Conservation (phyloP, 768 basidiomycete species). For the Boletus speciosus region DNA sequence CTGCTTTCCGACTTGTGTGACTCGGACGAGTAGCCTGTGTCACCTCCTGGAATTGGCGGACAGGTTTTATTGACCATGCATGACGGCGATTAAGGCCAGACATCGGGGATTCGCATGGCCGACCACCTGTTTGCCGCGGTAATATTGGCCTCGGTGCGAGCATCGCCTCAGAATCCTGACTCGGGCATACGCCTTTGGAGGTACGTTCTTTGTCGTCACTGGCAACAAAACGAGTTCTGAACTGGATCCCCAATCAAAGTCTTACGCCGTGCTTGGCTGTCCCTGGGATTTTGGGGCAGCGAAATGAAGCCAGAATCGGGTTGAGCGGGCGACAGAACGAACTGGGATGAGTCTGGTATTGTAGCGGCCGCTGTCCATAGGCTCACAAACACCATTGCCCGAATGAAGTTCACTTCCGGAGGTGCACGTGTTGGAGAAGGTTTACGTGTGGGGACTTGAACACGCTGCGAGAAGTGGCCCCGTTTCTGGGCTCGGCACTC, state of each 20-base stretch:
- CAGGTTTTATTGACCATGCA: slow-evolving; percentile 3
- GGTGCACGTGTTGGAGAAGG: slow-evolving; percentile 22
- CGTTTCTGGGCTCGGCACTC: slow-evolving; percentile 25
- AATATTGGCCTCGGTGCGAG: slow-evolving; percentile 8
- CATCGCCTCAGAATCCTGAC: slow-evolving; percentile 3
- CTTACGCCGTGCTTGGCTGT: slow-evolving; percentile 1
- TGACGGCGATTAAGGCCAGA: slow-evolving; percentile 21
- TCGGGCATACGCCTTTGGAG: slow-evolving; percentile 8
- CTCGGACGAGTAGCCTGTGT: slow-evolving; percentile 4
- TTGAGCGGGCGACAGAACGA: slow-evolving; percentile 7
- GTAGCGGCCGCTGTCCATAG: slow-evolving; percentile 10
- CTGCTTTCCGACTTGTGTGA: neutral
- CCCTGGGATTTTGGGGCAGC: slow-evolving; percentile 10
- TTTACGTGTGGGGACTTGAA: slow-evolving; percentile 22
- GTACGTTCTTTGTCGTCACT: slow-evolving; percentile 23
- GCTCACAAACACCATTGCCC: slow-evolving; percentile 10
- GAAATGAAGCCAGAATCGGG: slow-evolving; percentile 5
- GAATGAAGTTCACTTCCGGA: slow-evolving; percentile 24
- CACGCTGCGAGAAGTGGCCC: slow-evolving; percentile 23
- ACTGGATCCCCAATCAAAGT: slow-evolving; percentile 19
- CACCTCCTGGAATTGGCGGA: slow-evolving; percentile 1
- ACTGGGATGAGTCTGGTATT: slow-evolving; percentile 16
- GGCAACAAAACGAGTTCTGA: slow-evolving; percentile 24
- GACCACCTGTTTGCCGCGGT: slow-evolving; percentile 14
- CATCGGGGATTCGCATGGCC: slow-evolving; percentile 25